Evolutionary conservation across 331 rosid genomes (phyloP).

Genomic region (Malus hybrid): DNA sequence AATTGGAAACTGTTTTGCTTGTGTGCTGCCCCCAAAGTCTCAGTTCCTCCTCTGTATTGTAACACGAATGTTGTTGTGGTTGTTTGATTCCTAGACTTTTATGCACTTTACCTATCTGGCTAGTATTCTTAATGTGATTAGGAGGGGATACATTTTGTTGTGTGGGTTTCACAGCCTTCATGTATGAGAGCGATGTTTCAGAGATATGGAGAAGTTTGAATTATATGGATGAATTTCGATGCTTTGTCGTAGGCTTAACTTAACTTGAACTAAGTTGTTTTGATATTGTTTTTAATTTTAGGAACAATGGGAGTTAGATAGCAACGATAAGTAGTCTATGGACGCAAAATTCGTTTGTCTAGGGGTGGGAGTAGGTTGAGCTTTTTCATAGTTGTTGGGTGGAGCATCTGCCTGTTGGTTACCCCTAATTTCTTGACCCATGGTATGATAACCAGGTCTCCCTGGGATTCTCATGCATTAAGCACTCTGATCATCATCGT

Average conservation of each 20-base stretch:
- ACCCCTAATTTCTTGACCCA: too few species aligned
- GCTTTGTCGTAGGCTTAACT: background rate
- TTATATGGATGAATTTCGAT: background rate
- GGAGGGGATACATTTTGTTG: background rate
- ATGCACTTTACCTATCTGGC: background rate
- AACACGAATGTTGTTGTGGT: background rate
- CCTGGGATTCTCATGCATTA: too few species aligned
- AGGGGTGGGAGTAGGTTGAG: too few species aligned
- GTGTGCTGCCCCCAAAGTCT: background rate
- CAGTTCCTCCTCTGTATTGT: background rate
- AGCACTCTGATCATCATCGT: too few species aligned
- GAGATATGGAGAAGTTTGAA: background rate
- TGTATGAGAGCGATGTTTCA: background rate
- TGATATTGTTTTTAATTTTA: background rate
- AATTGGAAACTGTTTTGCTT: too few species aligned
- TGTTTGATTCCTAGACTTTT: background rate
- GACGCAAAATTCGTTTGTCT: too few species aligned
- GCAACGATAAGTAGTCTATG: too few species aligned
- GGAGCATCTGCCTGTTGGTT: too few species aligned
- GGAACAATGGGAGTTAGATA: too few species aligned
- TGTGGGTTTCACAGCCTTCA: background rate
- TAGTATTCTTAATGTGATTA: background rate
- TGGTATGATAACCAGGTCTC: too few species aligned
- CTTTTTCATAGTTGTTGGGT: too few species aligned
- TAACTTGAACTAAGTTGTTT: background rate